Evolutionary conservation across 176 grass and related monocot species (phyloP).

Genomic region (Tillandsia leiboldiana): DNA sequence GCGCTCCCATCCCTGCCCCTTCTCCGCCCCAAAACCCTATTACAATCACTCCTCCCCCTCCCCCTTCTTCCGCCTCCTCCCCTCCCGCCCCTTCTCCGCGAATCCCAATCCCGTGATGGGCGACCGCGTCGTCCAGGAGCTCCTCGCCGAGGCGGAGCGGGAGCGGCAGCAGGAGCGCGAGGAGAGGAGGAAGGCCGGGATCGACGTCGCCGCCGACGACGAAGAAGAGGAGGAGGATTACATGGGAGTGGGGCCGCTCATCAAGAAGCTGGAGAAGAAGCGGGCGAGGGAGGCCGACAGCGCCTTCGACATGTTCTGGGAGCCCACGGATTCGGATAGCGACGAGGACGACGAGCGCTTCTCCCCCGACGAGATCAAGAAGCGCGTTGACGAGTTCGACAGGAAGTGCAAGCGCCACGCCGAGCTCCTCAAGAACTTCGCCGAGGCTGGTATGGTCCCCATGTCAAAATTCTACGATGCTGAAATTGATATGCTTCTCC

Average conservation of each 20-base stretch:
- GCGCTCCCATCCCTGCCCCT: not conserved
- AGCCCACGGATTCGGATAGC: constrained; percentile 71
- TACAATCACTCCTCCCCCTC: not conserved
- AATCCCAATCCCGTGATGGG: constrained; percentile 7
- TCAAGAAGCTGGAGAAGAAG: constrained; percentile 55
- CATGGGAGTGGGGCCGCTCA: constrained; percentile 58
- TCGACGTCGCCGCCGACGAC: not conserved
- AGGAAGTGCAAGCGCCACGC: constrained; percentile 68
- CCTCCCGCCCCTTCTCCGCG: constrained; percentile 6
- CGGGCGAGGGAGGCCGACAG: constrained; percentile 25
- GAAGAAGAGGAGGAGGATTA: constrained; percentile 54
- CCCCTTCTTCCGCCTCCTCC: not conserved
- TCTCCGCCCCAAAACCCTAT: not conserved
- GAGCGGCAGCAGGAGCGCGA: constrained; percentile 37
- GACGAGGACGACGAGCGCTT: constrained; percentile 86
- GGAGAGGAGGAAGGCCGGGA: constrained; percentile 12
- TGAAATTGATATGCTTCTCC: too few species aligned
- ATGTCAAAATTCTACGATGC: not conserved
- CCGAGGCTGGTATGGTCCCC: constrained; percentile 42
- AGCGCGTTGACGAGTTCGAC: constrained; percentile 57
- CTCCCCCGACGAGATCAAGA: constrained; percentile 34
- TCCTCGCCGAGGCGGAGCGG: constrained; percentile 49
- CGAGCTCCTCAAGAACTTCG: constrained; percentile 57
- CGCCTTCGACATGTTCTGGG: constrained; percentile 37
- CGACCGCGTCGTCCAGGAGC: constrained; percentile 35